Conservation (phyloP, 768 basidiomycete species). For the Hysterangium stoloniferum region DNA sequence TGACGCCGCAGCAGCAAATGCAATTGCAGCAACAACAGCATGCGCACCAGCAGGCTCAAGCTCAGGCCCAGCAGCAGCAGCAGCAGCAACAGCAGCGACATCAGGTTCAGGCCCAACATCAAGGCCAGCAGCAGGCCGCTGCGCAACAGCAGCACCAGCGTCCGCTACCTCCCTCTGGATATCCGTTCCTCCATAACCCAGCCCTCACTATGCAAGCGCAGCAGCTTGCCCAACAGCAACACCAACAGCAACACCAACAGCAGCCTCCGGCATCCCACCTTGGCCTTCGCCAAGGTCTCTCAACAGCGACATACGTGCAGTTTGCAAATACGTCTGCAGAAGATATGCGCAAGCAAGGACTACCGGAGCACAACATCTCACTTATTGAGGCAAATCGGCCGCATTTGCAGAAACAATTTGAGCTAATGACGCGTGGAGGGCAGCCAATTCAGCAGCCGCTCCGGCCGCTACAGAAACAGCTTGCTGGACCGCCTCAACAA, state of each 20-base stretch:
- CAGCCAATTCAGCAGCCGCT: too few relatives aligned
- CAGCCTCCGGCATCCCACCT: constrained; percentile 8
- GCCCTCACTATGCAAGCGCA: not conserved
- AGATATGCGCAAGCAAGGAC: constrained; percentile 45
- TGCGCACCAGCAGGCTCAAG: constrained; percentile 13
- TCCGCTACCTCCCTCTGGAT: not conserved
- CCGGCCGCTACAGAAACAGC: not conserved
- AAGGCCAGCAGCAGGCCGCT: constrained; percentile 7
- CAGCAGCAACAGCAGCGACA: constrained; percentile 17
- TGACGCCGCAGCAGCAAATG: constrained; percentile 13
- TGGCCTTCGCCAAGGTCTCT: constrained; percentile 19
- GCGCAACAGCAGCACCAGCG: constrained; percentile 10
- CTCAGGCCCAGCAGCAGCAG: constrained; percentile 8
- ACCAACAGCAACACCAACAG: not conserved
- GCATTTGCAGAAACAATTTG: constrained; percentile 19
- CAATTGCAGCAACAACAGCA: constrained; percentile 17
- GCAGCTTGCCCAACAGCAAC: constrained; percentile 1
- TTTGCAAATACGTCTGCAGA: constrained; percentile 38
- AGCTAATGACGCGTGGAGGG: constrained; percentile 11
- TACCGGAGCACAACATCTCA: constrained; percentile 43
- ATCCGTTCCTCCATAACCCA: constrained; percentile 5
- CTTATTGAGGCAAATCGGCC: constrained; percentile 50
- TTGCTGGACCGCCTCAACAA: constrained; percentile 23
- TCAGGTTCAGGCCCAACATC: constrained; percentile 16
- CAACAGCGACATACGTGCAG: constrained; percentile 31